Base-by-base conservation (phyloP, 2,329 filamentous ascomycete genomes). In the Didymella arachidicola region DNA sequence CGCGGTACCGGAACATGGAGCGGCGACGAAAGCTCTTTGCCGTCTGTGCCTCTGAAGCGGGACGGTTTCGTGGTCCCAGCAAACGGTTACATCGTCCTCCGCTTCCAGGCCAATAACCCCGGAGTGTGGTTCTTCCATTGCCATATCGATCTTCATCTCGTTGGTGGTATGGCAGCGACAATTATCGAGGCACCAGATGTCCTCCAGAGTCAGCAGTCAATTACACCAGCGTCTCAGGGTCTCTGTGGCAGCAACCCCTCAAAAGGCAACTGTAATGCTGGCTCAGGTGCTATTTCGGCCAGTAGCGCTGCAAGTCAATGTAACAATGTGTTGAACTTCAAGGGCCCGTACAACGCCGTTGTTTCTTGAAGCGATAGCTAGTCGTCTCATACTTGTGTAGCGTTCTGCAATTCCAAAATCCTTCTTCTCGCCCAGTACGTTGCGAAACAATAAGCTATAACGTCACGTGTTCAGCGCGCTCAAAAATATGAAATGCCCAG, bases 1-100 rank as follows among this genome's bases (percentile, higher is more conserved):
- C 71, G 76, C 50, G 80, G 80, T n/a, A 41, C 53, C 0, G 80
- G 79, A 0, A 59, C 54, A 3, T 82, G 79, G 79, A 72, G 81
- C 57, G 78, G 78, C 46, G 69, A 65, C 10, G 72, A 79, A 32
- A 69, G 72, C 2, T 61, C 63, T 12, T 74, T 79, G 44, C 70
- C 76, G 1, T 19, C 56, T 0, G 78, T 79, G 45, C 80, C 80
- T 68, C 5, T 22, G 51, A 74, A 76, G 38, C 72, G 80, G 12
- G 75, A 79, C 53, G 66, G 61, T 8, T 59, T 84, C 14, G 78
- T 83, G 57, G 79, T 86, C 7, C 56, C 50, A 29, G 56, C 56
- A 18, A 46, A 53, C n/a, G 56, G 50, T 2, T 53, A 59, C n/a
- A 43, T 59, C 4, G 56, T 59, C 18, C 43, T 65, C 49, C 26